Evolutionary conservation across 345 rosid species (phyloP).

Genomic region (Eucalyptus marginata): DNA sequence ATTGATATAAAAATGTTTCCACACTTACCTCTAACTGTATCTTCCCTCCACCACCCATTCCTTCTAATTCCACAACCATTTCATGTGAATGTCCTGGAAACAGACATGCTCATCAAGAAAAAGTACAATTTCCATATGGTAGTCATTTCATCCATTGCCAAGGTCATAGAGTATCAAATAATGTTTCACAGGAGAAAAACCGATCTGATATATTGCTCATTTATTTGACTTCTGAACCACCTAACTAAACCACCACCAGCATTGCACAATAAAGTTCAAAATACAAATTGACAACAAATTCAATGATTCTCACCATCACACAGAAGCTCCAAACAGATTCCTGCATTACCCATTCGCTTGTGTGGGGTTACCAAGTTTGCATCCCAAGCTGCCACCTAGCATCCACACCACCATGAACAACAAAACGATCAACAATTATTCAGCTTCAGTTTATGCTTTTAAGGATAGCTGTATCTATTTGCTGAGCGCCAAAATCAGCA

Average conservation of each 20-base stretch:
- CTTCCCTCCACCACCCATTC: constrained; percentile 97
- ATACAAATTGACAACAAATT: background rate
- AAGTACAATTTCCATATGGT: background rate
- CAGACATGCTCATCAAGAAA: background rate
- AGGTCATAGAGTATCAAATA: background rate
- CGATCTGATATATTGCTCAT: background rate
- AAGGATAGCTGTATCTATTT: background rate
- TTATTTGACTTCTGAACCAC: background rate
- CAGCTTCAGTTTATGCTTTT: background rate
- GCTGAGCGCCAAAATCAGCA: background rate
- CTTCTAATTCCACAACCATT: constrained; percentile 73
- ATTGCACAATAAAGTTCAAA: background rate
- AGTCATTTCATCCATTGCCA: background rate
- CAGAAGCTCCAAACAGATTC: constrained; percentile 39
- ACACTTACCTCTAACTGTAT: constrained; percentile 67
- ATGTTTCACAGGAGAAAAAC: background rate
- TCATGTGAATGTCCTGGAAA: constrained; percentile 58
- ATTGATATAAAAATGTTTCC: background rate
- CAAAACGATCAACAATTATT: background rate
- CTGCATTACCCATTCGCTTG: constrained; percentile 91
- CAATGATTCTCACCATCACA: constrained; percentile 58
- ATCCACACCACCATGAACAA: background rate
- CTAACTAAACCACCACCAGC: background rate
- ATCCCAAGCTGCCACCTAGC: constrained; percentile 98
- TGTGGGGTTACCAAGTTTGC: constrained; percentile 92